These are phyloP conservation scores for Clavulina sp. DNA, from an alignment of 768 basidiomycete species.

Conservation along the genomic window DNA sequence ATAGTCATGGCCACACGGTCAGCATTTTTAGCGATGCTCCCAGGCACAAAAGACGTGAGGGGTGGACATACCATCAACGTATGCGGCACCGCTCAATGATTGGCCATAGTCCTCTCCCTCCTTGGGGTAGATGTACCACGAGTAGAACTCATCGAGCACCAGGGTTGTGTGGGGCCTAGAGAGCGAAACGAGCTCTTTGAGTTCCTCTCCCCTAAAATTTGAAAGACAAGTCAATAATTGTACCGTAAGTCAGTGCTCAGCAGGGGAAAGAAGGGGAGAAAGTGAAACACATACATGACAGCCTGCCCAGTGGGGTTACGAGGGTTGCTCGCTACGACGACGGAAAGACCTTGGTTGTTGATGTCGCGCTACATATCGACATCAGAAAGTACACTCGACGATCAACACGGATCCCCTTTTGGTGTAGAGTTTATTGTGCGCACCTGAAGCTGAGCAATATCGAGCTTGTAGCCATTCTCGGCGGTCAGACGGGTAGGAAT, in stretches of 20 bases:
- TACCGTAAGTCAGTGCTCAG: neutral
- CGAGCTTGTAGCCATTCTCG: slow-evolving; percentile 45
- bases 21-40: neutral
- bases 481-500: slow-evolving; percentile 35
- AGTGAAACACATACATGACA: slow-evolving; percentile 39
- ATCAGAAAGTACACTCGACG: neutral
- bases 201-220: slow-evolving; percentile 45
- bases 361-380: slow-evolving; percentile 47
- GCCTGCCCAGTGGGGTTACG: slow-evolving; percentile 93
- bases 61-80: slow-evolving; percentile 43
- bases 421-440: slow-evolving; percentile 4
- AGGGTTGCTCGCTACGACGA: slow-evolving; percentile 85
- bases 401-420: neutral
- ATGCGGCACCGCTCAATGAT: slow-evolving; percentile 66
- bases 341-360: slow-evolving; percentile 61
- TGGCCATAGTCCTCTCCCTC: slow-evolving; percentile 53
- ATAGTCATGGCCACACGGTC: neutral
- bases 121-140: slow-evolving; percentile 88
- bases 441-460: slow-evolving; percentile 65
- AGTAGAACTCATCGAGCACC: slow-evolving; percentile 85
- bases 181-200: slow-evolving; percentile 60
- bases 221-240: neutral
- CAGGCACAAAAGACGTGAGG: slow-evolving; percentile 1
- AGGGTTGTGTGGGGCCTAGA: slow-evolving; percentile 66
- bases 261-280: too few relatives aligned